A percentile compares a stretch with the other conserved stretches of the same genome.
Evolutionary conservation across 345 rosid genomes (phyloP).

Genomic region (Draba incana): DNA sequence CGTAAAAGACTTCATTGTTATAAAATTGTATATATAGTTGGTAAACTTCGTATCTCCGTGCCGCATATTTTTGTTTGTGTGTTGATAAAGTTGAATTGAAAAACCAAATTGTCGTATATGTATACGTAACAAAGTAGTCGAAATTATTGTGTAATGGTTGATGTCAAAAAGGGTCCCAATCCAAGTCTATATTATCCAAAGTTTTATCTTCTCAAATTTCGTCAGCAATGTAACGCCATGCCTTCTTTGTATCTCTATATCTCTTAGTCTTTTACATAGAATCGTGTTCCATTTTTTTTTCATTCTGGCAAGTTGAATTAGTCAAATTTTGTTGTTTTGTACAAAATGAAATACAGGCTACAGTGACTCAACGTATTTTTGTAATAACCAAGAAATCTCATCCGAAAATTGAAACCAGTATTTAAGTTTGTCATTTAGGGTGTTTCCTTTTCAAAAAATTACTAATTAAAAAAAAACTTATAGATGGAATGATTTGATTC

Average conservation of each 20-base stretch:
- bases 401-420: not conserved
- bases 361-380: not conserved
- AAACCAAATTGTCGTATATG: constrained; percentile 2
- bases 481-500: too few species aligned
- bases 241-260: constrained; percentile 10
- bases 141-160: constrained; percentile 10
- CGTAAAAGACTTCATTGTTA: constrained; percentile 5
- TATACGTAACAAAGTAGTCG: constrained; percentile 7
- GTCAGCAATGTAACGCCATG: constrained; percentile 34
- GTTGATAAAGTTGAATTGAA: constrained; percentile 9
- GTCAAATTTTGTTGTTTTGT: constrained; percentile 11
- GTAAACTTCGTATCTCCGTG: constrained; percentile 7
- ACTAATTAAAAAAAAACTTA: too few species aligned
- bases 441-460: too few species aligned
- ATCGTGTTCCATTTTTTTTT: constrained; percentile 28
- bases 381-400: not conserved
- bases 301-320: constrained; percentile 10
- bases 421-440: not conserved
- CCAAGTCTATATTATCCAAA: constrained; percentile 25
- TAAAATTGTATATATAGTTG: not conserved
- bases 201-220: constrained; percentile 20
- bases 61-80: constrained; percentile 20
- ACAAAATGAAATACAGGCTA: not conserved
- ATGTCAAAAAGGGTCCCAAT: constrained; percentile 7
- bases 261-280: constrained; percentile 19